phyloP scores from a whole-genome alignment of 202 grass and related monocot genomes.

The Setaria italica region DNA sequence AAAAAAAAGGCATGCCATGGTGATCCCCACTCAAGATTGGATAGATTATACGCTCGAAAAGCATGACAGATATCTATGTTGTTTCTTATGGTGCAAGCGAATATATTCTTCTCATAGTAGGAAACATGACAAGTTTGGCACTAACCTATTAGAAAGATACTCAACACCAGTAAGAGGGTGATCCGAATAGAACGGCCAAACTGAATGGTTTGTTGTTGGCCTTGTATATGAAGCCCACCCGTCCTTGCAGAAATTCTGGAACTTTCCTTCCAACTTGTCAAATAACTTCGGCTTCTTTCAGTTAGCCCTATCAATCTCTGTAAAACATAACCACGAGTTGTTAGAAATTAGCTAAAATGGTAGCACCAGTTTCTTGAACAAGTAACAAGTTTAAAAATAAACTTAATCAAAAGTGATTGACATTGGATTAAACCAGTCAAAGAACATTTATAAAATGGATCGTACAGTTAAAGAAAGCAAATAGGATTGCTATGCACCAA shows the following conservation, averaged over 20 bases:
- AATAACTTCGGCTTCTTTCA: constrained; percentile 69
- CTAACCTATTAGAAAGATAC: constrained; percentile 92
- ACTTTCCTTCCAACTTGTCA: constrained; percentile 60
- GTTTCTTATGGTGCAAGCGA: background rate
- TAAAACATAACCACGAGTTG: constrained; percentile 26
- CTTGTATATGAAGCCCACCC: constrained; percentile 47
- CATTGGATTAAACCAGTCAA: background rate
- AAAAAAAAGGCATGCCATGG: background rate
- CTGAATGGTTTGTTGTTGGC: constrained; percentile 57
- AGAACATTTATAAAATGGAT: background rate
- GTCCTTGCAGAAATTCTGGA: constrained; percentile 46
- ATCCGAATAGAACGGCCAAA: constrained; percentile 65
- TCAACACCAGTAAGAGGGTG: constrained; percentile 78
- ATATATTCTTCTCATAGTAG: background rate
- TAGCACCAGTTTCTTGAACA: background rate
- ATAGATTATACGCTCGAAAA: background rate
- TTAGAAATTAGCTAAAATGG: constrained; percentile 7
- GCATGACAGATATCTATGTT: background rate
- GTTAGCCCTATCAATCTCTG: constrained; percentile 63
- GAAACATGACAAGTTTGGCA: constrained; percentile 39
- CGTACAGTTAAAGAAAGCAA: background rate
- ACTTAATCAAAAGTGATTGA: background rate
- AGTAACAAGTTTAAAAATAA: background rate
- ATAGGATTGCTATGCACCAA: background rate
- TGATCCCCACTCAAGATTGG: background rate